phyloP scores from a whole-genome alignment of 495 filamentous ascomycete genomes.

The Tuber melanosporum region DNA sequence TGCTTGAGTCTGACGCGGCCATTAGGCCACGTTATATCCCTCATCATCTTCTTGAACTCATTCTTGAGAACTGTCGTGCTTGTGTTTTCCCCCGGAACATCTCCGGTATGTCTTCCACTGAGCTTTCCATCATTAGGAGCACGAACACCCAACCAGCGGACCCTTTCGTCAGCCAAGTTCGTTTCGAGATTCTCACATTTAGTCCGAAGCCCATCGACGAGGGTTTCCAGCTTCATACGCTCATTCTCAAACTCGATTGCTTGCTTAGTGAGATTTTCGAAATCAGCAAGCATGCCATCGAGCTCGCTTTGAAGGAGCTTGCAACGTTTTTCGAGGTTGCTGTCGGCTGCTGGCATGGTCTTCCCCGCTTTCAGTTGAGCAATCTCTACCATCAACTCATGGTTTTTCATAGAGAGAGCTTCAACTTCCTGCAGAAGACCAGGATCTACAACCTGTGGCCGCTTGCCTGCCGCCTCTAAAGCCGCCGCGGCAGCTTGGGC shows the following conservation, averaged over 20 bases:
- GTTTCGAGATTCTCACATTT: conserved; percentile 61
- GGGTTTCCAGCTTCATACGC: conserved; percentile 64
- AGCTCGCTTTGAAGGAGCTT: conserved; percentile 70
- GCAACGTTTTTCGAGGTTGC: conserved; percentile 54
- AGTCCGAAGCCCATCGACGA: conserved; percentile 64
- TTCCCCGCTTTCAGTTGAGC: conserved; percentile 49
- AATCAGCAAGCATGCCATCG: conserved; percentile 70
- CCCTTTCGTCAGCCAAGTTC: conserved; percentile 63
- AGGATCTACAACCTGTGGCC: conserved; percentile 47
- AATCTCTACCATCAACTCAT: conserved; percentile 56
- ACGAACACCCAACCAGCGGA: conserved; percentile 59
- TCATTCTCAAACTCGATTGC: conserved; percentile 84
- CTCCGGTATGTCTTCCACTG: conserved; percentile 45
- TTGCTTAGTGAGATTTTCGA: conserved; percentile 79
- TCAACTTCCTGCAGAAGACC: conserved; percentile 60
- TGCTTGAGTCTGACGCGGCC: too few species aligned
- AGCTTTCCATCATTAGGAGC: conserved; percentile 44
- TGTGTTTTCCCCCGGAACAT: conserved; percentile 49
- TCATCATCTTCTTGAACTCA: conserved; percentile 89
- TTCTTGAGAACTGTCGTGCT: conserved; percentile 68
- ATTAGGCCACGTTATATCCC: too few species aligned
- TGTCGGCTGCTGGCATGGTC: conserved; percentile 37
- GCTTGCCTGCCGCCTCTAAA: conserved; percentile 35
- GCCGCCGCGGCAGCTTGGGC: conserved; percentile 34
- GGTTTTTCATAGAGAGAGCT: conserved; percentile 56